Base-by-base conservation (phyloP, 192 early-diverging fungal species). In the Backusella sp. region DNA sequence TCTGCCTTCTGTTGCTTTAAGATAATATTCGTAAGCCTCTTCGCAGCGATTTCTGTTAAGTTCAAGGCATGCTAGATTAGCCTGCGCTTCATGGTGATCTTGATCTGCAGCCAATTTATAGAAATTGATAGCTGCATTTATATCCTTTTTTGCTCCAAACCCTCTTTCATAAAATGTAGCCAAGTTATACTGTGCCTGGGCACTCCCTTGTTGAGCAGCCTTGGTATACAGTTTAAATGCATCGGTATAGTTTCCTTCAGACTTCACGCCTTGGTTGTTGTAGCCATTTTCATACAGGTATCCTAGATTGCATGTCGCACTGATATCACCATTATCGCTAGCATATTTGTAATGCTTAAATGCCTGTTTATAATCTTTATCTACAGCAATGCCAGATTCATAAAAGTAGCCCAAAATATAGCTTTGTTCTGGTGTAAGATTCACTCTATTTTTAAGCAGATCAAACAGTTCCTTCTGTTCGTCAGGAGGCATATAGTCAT, bases 391-490 rank as follows among this genome's bases (percentile, higher is more conserved):
- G 56, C 21, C 21, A 62, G 56, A 62, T 28, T 62, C 23, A 28
- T 62, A 62, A 2, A 62, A 6, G 12, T 62, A 62, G 56, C 56
- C 56, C 23, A 62, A 14, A 4, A 62, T 28, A 28, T 28, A 62
- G 9, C 56, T 62, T 62, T 62, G 56, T 12, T 62, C 56, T 62
- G 56, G 56, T 62, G 23, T 62, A 62, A 62, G 56, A 26, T 62
- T 23, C 23, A 28, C 56, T 62, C 28, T 23, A 3, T 62, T 23
- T 26, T 26, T 28, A 3, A 62, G 11, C 11, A 62, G 1, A 9
- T 62, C 23, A 28, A 62, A 62, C 11, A 62, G 4, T 11, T 62
- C 56, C 1, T 62, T 62, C 14, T 28, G 6, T 28, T 62, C 56
- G 14, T 26, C 56, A 11, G 3, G 7, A 26, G 7, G 3, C 26